These are phyloP conservation scores for Rusavskia elegans DNA, from an alignment of 495 filamentous ascomycete species.

Conservation along the genomic window DNA sequence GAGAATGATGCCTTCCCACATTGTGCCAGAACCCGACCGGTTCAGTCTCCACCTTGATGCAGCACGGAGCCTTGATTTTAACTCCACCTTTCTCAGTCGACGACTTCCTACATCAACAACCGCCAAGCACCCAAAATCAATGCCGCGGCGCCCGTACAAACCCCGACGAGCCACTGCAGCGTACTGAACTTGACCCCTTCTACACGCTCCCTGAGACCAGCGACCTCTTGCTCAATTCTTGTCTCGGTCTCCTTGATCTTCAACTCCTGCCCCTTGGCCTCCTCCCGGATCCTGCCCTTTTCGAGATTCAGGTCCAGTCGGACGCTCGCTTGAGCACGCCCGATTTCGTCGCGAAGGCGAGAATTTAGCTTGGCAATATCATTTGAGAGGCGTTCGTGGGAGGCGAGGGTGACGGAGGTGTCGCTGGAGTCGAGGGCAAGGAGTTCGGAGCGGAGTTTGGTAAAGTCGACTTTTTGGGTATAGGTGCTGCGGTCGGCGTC, in stretches of 20 bases:
- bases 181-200: slow-evolving; percentile 97
- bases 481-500: slow-evolving; percentile 60
- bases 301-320: slow-evolving; percentile 88
- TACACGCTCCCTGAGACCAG: slow-evolving; percentile 73
- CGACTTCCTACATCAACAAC: slow-evolving; percentile 45
- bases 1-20: too few species aligned
- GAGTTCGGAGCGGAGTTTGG: slow-evolving; percentile 92
- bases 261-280: slow-evolving; percentile 91
- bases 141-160: slow-evolving; percentile 86
- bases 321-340: slow-evolving; percentile 81
- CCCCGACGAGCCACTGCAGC: slow-evolving; percentile 95
- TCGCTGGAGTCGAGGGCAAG: slow-evolving; percentile 83
- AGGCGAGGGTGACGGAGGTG: slow-evolving; percentile 67
- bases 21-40: background rate
- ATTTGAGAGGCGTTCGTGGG: slow-evolving; percentile 84
- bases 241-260: slow-evolving; percentile 99
- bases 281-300: slow-evolving; percentile 91
- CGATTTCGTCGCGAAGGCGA: slow-evolving; percentile 81
- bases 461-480: slow-evolving; percentile 97
- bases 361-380: slow-evolving; percentile 86
- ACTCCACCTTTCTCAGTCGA: background rate
- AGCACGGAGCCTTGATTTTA: background rate
- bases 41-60: background rate
- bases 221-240: slow-evolving; percentile 94
- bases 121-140: slow-evolving; percentile 93